phyloP scores from a whole-genome alignment of 202 grass and related monocot genomes.

The Dendrocalamus latiflorus region DNA sequence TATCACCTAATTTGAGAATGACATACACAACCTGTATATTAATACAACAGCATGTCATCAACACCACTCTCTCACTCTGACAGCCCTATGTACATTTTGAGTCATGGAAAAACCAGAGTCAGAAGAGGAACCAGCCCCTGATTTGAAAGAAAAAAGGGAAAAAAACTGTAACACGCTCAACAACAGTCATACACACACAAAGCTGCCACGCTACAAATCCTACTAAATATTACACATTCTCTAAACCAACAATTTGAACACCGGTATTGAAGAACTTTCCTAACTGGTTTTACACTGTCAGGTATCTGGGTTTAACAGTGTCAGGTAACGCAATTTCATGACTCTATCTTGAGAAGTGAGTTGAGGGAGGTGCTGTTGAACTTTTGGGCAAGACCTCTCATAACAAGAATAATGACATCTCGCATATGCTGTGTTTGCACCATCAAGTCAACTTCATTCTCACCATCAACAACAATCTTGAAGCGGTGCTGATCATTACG shows the following conservation, averaged over 20 bases:
- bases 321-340: slow-evolving; percentile 15
- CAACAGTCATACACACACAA: too few relatives aligned
- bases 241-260: slow-evolving; percentile 8
- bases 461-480: slow-evolving; percentile 89
- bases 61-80: not conserved
- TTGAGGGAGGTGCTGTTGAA: slow-evolving; percentile 98
- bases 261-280: not conserved
- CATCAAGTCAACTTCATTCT: slow-evolving; percentile 81
- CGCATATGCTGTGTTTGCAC: slow-evolving; percentile 76
- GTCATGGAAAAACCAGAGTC: not conserved
- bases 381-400: slow-evolving; percentile 79
- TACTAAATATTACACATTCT: slow-evolving; percentile 29
- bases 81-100: slow-evolving; percentile 43
- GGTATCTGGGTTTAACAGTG: too few relatives aligned
- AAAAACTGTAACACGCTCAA: too few relatives aligned
- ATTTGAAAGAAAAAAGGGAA: not conserved
- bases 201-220: not conserved
- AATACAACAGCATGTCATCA: slow-evolving; percentile 16
- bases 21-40: slow-evolving; percentile 7
- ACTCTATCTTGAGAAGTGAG: slow-evolving; percentile 76
- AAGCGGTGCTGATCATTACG: slow-evolving; percentile 83
- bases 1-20: not conserved
- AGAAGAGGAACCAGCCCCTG: slow-evolving; percentile 1
- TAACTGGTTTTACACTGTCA: too few relatives aligned
- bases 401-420: slow-evolving; percentile 73